Conservation (phyloP, 2,329 filamentous ascomycete species). For the Neurospora crassa region DNA sequence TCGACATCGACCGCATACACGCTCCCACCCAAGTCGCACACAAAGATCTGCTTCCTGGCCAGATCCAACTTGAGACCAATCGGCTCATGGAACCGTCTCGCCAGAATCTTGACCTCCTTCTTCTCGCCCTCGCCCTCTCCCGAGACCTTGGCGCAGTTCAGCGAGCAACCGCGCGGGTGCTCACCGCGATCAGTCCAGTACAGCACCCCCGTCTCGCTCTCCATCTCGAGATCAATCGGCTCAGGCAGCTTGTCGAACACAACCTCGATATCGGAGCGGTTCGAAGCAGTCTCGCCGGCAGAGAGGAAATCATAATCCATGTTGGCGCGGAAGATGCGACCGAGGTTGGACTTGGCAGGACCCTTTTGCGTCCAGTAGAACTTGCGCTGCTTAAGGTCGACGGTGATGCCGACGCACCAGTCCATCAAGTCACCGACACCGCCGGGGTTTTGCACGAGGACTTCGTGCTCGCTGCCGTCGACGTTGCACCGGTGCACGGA, state of each 20-base stretch:
- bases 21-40: constrained; percentile 29
- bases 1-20: constrained; percentile 26
- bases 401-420: constrained; percentile 48
- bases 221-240: constrained; percentile 47
- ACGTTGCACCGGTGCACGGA: constrained; percentile 27
- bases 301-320: constrained; percentile 25
- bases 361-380: constrained; percentile 56
- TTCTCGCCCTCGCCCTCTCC: constrained; percentile 6
- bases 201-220: constrained; percentile 31
- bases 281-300: constrained; percentile 20
- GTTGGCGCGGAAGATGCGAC: constrained; percentile 41
- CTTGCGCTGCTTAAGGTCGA: constrained; percentile 30
- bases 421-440: constrained; percentile 19
- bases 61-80: constrained; percentile 34
- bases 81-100: constrained; percentile 32
- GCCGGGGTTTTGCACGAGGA: constrained; percentile 23
- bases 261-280: constrained; percentile 30
- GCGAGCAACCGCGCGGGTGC: constrained; percentile 40
- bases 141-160: constrained; percentile 30
- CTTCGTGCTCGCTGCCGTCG: constrained; percentile 28
- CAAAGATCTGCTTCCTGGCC: constrained; percentile 23
- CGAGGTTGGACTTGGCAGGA: constrained; percentile 34
- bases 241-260: constrained; percentile 39
- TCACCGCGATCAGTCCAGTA: constrained; percentile 56
- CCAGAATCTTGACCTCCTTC: constrained; percentile 16